A percentile compares a stretch with the other conserved stretches of the same genome.
phyloP scores from a whole-genome alignment of 1,284 basidiomycete species.

The Cutaneotrichosporon cyanovorans region DNA sequence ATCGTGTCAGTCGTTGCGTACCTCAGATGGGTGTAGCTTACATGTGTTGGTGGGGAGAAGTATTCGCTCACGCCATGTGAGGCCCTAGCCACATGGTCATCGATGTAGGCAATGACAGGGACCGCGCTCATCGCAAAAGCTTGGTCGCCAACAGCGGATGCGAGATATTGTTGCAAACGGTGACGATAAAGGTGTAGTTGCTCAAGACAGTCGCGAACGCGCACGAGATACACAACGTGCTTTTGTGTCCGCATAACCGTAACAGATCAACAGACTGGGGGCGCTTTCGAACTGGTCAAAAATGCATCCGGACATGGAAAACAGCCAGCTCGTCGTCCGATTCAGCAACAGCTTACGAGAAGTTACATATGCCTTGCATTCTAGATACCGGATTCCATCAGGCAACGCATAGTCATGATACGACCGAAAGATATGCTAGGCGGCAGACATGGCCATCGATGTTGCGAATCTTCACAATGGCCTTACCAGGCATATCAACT shows the following conservation, averaged over 20 bases:
- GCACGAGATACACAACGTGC: no score
- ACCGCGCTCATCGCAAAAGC: slow-evolving; percentile 8
- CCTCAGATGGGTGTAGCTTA: slow-evolving; percentile 11
- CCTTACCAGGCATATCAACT: slow-evolving; percentile 2
- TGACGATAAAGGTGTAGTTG: no score
- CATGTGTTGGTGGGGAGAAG: slow-evolving; percentile 27
- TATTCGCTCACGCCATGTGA: slow-evolving; percentile 31
- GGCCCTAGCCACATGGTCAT: slow-evolving; percentile 32
- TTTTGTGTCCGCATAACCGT: no score
- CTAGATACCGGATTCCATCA: no score
- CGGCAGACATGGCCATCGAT: slow-evolving; percentile 46
- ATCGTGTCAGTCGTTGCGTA: not conserved
- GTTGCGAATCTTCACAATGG: slow-evolving; percentile 49
- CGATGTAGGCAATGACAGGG: slow-evolving; percentile 34
- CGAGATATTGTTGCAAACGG: no score
- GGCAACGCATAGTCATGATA: not conserved
- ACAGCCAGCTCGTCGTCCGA: no score
- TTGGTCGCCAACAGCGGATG: no score
- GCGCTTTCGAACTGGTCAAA: no score
- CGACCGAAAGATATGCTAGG: slow-evolving; percentile 34
- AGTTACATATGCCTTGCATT: no score
- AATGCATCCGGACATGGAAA: no score
- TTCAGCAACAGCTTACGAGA: no score
- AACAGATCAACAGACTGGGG: no score
- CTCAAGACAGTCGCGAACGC: not conserved